These are phyloP conservation scores for Stephania japonica DNA, from an alignment of 164 flowering plant genomes.

Conservation along the genomic window DNA sequence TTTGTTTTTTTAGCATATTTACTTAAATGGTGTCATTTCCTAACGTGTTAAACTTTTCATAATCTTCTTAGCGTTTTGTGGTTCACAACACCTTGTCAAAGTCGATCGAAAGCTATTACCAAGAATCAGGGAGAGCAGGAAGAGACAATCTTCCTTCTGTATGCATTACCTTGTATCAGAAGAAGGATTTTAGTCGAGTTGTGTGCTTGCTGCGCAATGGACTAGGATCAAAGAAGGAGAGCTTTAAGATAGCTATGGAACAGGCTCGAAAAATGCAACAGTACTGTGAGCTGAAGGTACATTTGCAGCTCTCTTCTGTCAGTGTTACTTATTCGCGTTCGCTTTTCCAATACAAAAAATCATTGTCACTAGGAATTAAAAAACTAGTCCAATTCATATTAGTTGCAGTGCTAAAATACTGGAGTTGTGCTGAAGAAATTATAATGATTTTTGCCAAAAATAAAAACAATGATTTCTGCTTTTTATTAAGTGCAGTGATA, in stretches of 20 bases:
- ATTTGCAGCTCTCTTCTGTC: not conserved
- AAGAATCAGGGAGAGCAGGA: constrained; percentile 97
- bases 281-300: constrained; percentile 90
- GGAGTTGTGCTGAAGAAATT: too few species aligned
- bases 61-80: constrained; percentile 73
- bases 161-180: constrained; percentile 82
- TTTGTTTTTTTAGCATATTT: too few species aligned
- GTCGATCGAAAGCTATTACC: constrained; percentile 97
- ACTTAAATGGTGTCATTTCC: not conserved
- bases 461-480: too few species aligned
- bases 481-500: too few species aligned
- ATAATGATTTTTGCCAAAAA: too few species aligned
- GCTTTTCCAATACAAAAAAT: not conserved
- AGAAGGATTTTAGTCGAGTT: constrained; percentile 92
- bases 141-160: constrained; percentile 73
- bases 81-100: constrained; percentile 91
- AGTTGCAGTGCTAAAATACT: too few species aligned
- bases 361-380: too few species aligned
- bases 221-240: constrained; percentile 47
- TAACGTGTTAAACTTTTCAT: not conserved
- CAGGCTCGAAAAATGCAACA: constrained; percentile 84
- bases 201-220: constrained; percentile 87
- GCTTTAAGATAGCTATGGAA: constrained; percentile 64
- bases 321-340: not conserved
- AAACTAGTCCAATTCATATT: too few species aligned